A percentile compares a stretch with the other conserved stretches of the same genome.
Evolutionary conservation across 2,329 filamentous ascomycete genomes (phyloP).

Genomic region (Colletotrichum sp.): DNA sequence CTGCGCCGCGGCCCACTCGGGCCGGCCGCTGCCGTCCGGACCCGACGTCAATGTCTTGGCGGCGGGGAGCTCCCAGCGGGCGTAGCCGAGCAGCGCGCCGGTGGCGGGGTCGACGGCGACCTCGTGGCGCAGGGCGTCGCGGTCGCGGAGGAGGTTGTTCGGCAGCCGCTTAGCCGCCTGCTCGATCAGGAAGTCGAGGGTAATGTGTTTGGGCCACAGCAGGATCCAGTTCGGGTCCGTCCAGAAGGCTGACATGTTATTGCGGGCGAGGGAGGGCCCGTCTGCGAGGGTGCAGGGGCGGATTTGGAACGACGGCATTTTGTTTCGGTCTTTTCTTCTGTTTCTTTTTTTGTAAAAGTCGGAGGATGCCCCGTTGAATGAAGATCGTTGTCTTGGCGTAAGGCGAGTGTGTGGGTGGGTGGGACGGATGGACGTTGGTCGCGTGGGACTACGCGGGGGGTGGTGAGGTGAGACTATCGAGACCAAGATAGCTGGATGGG

Average conservation of each 20-base stretch:
- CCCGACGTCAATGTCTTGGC: background rate
- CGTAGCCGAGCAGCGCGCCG: constrained; percentile 27
- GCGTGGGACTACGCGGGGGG: background rate
- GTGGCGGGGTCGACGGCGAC: constrained; percentile 26
- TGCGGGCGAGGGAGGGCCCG: constrained; percentile 23
- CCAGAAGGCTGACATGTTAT: constrained; percentile 31
- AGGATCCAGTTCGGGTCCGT: constrained; percentile 26
- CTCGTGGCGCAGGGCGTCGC: constrained; percentile 23
- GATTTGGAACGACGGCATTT: background rate
- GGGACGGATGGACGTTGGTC: background rate
- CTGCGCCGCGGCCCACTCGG: constrained; percentile 16
- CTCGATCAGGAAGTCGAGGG: constrained; percentile 17
- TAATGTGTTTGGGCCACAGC: constrained; percentile 7
- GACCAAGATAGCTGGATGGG: background rate
- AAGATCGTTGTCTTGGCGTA: background rate
- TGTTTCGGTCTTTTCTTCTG: background rate
- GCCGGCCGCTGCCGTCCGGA: background rate
- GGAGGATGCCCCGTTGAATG: background rate
- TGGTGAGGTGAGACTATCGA: background rate
- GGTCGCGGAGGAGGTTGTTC: constrained; percentile 21
- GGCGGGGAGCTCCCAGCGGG: constrained; percentile 26
- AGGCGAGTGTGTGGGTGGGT: background rate
- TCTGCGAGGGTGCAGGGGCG: constrained; percentile 25
- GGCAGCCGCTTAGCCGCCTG: constrained; percentile 17
- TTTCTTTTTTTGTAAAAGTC: background rate